Conservation (phyloP, 2,329 filamentous ascomycete genomes). For the Helicocarpus griseus region DNA sequence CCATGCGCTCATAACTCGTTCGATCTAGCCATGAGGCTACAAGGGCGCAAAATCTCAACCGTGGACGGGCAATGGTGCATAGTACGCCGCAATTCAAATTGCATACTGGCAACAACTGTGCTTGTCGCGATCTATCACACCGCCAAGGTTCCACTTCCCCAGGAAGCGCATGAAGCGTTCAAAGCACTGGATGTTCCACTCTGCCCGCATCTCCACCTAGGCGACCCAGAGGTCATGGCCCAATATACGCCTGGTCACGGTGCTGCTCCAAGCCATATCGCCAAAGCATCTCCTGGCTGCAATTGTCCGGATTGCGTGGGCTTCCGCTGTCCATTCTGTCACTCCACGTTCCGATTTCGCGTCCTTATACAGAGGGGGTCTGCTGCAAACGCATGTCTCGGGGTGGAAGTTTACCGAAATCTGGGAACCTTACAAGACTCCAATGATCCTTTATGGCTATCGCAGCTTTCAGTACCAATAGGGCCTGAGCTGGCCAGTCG, state of each 20-base stretch:
- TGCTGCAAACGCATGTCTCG: not conserved
- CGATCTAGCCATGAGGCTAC: not conserved
- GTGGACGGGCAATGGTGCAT: not conserved
- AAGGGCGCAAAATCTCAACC: not conserved
- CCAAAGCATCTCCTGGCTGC: not conserved
- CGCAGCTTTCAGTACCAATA: not conserved
- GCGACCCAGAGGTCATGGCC: not conserved
- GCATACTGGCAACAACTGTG: not conserved
- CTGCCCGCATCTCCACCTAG: not conserved
- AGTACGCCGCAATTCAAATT: not conserved
- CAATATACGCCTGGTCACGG: not conserved
- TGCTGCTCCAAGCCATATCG: not conserved
- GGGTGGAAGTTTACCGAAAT: not conserved
- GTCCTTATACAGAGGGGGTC: not conserved
- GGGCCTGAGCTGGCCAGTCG: not conserved
- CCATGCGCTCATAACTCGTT: not conserved
- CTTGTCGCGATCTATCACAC: not conserved
- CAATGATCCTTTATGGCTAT: not conserved
- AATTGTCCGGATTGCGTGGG: not conserved
- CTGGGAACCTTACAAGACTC: not conserved
- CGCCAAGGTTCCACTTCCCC: not conserved
- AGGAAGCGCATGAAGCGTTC: not conserved
- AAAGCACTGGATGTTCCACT: not conserved
- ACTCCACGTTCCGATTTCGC: not conserved
- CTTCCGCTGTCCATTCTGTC: not conserved